phyloP scores from a whole-genome alignment of 2,329 filamentous ascomycete genomes.

The Passalora sequoiae region DNA sequence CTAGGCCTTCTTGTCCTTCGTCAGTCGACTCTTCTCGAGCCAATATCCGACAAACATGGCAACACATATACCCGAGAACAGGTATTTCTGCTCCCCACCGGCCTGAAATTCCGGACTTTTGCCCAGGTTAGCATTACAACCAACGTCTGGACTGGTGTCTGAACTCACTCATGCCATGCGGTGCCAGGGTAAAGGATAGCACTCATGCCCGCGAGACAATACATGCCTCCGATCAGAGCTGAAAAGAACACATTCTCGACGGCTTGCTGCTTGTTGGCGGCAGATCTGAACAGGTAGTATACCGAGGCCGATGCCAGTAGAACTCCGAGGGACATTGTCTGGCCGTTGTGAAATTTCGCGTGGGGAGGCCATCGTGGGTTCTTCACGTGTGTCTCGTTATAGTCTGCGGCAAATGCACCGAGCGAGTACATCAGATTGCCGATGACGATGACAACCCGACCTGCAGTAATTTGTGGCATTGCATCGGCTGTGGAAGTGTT shows the following conservation, averaged over 20 bases:
- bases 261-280: conserved; percentile 4
- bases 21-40: conserved; percentile 25
- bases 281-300: conserved; percentile 35
- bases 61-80: conserved; percentile 27
- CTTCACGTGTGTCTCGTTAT: conserved; percentile 43
- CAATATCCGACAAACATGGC: conserved; percentile 31
- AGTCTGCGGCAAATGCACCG: conserved; percentile 33
- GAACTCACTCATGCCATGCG: conserved; percentile 35
- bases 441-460: conserved; percentile 30
- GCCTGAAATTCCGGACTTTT: conserved; percentile 42
- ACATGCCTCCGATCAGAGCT: conserved; percentile 40
- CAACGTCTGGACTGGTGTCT: no score
- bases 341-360: conserved; percentile 50
- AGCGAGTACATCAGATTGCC: conserved; percentile 31
- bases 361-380: conserved; percentile 49
- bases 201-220: conserved; percentile 42
- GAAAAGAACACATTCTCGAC: conserved; percentile 30
- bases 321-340: conserved; percentile 48
- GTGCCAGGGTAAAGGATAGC: conserved; percentile 47
- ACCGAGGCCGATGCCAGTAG: conserved; percentile 37
- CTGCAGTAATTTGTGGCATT: conserved; percentile 21
- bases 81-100: conserved; percentile 34
- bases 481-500: no score
- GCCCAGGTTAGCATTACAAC: background rate
- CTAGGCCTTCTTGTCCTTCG: no score